These are phyloP conservation scores for Apostasia shenzhenica DNA, from an alignment of 106 monocot species.

Conservation along the genomic window DNA sequence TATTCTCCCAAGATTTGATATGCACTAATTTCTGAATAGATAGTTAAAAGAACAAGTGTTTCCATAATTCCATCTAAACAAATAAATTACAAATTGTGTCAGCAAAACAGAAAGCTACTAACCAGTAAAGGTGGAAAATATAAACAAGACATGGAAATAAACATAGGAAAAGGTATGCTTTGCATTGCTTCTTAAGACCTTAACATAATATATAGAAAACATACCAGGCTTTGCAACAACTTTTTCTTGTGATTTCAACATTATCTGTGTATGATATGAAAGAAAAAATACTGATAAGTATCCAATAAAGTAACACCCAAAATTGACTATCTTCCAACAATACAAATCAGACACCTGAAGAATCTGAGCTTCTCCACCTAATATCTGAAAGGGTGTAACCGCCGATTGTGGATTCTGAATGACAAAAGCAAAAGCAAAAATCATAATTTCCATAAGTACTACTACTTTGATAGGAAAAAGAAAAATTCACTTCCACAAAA, in stretches of 20 bases:
- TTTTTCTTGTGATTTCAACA: constrained; percentile 93
- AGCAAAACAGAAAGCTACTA: no score
- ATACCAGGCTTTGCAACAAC: constrained; percentile 83
- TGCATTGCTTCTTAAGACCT: neutral
- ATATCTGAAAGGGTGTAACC: constrained; percentile 86
- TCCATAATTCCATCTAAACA: neutral
- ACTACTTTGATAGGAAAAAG: neutral
- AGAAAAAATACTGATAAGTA: neutral
- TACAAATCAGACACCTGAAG: constrained; percentile 53
- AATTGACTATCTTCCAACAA: neutral
- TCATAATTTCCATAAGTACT: neutral
- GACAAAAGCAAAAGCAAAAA: constrained; percentile 4
- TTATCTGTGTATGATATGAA: constrained; percentile 50
- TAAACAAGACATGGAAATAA: no score
- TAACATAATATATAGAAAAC: neutral
- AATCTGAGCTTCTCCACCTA: constrained; percentile 90
- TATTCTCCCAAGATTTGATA: neutral
- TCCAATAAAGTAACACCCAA: neutral
- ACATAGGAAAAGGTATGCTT: neutral
- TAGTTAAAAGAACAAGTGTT: neutral
- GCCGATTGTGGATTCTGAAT: constrained; percentile 57
- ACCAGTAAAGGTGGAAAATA: no score
- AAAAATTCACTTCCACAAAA: no score
- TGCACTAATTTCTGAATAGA: neutral
- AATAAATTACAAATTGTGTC: constrained; percentile 4